Conservation (phyloP, 2,329 filamentous ascomycete genomes). For the Ceratocystis cubensis region DNA sequence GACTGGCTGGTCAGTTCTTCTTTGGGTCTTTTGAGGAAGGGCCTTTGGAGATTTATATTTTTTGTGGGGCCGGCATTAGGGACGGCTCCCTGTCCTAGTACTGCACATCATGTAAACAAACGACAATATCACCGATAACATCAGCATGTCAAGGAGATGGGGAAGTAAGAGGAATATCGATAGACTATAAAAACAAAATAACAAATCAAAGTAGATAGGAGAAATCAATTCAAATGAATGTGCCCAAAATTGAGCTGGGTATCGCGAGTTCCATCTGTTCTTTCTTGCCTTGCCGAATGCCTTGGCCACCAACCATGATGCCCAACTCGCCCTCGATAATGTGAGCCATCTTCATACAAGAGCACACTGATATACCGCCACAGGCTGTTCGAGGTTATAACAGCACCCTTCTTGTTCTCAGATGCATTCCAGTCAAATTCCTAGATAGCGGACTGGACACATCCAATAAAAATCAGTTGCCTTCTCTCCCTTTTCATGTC, state of each 20-base stretch:
- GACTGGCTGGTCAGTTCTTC: background rate
- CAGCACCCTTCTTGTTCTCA: no score
- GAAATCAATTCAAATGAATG: slow-evolving; percentile 19
- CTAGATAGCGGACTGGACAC: no score
- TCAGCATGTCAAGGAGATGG: slow-evolving; percentile 17
- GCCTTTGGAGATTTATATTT: background rate
- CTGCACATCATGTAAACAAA: background rate
- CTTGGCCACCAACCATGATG: background rate
- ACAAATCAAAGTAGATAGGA: slow-evolving; percentile 11
- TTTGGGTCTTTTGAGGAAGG: no score
- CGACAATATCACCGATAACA: slow-evolving; percentile 13
- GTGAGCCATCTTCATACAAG: background rate
- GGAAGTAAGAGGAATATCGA: no score
- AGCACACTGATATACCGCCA: no score
- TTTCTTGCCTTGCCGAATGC: background rate
- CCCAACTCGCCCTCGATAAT: background rate
- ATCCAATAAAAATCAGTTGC: no score
- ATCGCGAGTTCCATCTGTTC: slow-evolving; percentile 17
- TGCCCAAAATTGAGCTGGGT: slow-evolving; percentile 22
- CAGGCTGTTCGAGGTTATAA: no score
- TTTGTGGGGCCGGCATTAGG: background rate
- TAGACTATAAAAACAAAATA: slow-evolving; percentile 16
- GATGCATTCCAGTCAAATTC: no score
- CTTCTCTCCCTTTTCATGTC: no score
- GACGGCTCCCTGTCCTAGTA: background rate